A percentile compares a stretch with the other conserved stretches of the same genome.
Evolutionary conservation across 768 basidiomycete genomes (phyloP).

Genomic region (Obba rivulosa): DNA sequence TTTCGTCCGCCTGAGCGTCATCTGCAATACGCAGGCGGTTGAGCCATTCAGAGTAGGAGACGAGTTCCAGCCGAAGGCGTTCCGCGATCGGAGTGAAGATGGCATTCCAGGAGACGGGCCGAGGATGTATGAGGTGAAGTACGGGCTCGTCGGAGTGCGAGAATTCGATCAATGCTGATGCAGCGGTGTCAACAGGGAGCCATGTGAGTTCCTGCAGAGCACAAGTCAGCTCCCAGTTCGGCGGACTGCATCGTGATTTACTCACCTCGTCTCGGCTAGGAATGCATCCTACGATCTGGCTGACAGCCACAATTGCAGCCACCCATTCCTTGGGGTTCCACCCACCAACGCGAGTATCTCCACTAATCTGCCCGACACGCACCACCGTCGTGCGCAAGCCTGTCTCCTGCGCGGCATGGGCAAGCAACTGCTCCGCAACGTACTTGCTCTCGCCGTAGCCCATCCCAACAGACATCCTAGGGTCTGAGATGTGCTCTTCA

Average conservation of each 20-base stretch:
- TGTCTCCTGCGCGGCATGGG: constrained; percentile 23
- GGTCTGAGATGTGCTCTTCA: constrained; percentile 13
- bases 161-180: constrained; percentile 27
- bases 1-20: too few relatives aligned
- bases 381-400: constrained; percentile 32
- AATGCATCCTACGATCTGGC: constrained; percentile 29
- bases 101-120: constrained; percentile 26
- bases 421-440: constrained; percentile 36
- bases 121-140: constrained; percentile 37
- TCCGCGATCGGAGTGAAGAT: constrained; percentile 6
- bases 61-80: constrained; percentile 17
- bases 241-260: not conserved
- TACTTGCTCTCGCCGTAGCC: constrained; percentile 49
- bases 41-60: constrained; percentile 24
- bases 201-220: constrained; percentile 32
- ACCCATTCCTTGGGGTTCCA: constrained; percentile 46
- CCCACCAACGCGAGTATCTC: constrained; percentile 32
- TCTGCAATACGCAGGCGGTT: too few relatives aligned
- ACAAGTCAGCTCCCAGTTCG: not conserved
- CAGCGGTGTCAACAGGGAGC: constrained; percentile 37
- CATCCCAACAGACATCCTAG: constrained; percentile 29
- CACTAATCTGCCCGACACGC: constrained; percentile 42
- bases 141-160: constrained; percentile 13
- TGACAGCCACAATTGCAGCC: constrained; percentile 29
- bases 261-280: constrained; percentile 31